Percentiles rank a stretch among this genome's conserved stretches.
Conservation (phyloP, 352 stramenopile species). For the Pythium graminicola region DNA sequence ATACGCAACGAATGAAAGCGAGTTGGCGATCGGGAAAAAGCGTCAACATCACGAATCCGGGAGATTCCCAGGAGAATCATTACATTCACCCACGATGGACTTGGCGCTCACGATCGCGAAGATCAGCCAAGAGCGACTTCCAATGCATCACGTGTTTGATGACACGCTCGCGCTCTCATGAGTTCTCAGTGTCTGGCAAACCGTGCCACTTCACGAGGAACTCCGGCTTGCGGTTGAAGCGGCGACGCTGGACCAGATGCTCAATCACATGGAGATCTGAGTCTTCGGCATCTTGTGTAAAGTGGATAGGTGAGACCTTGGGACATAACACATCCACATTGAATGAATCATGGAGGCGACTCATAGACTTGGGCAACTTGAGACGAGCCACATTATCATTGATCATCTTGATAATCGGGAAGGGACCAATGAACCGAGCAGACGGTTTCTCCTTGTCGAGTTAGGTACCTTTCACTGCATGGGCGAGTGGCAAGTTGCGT, state of each 20-base stretch:
- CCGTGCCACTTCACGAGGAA: constrained; percentile 14
- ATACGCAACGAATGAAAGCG: no score
- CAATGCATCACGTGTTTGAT: constrained; percentile 5
- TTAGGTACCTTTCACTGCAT: neutral
- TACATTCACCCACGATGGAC: no score
- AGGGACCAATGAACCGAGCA: constrained; percentile 14
- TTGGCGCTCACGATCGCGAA: no score
- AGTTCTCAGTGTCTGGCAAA: neutral
- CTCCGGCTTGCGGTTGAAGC: constrained; percentile 15
- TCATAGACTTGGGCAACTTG: constrained; percentile 12
- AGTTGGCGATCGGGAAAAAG: no score
- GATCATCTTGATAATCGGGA: constrained; percentile 17
- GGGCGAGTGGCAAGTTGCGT: constrained; percentile 13
- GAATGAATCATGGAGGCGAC: constrained; percentile 9
- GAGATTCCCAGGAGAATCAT: no score
- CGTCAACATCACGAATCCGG: no score
- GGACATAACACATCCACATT: constrained; percentile 11
- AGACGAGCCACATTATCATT: constrained; percentile 15
- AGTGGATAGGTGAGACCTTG: neutral
- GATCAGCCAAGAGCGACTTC: neutral
- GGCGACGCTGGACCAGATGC: constrained; percentile 4
- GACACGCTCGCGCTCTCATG: neutral
- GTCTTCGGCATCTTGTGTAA: neutral
- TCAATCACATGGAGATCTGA: constrained; percentile 2
- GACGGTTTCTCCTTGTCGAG: constrained; percentile 10